Evolutionary conservation across 1,284 basidiomycete genomes (phyloP).

Genomic region (Irpex sp.): DNA sequence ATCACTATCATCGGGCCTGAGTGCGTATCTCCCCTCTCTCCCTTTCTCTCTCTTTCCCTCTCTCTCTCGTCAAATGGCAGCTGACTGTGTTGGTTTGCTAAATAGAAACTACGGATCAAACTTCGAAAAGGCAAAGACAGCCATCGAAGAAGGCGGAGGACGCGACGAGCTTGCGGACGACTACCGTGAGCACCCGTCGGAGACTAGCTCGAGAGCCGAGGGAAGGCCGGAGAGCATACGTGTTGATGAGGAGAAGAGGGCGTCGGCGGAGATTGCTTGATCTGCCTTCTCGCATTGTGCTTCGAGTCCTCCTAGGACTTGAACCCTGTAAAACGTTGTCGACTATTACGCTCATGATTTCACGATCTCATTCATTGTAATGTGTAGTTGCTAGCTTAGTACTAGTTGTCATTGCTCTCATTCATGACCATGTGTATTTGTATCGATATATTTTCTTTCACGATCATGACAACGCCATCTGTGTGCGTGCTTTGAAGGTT

Average conservation of each 20-base stretch:
- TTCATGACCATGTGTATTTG: too few relatives aligned
- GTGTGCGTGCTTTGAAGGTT: too few relatives aligned
- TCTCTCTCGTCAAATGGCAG: too few relatives aligned
- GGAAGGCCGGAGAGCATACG: slow-evolving; percentile 15
- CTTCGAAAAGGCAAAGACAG: slow-evolving; percentile 81
- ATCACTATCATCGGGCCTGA: slow-evolving; percentile 73
- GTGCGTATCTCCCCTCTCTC: slow-evolving; percentile 33
- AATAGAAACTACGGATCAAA: slow-evolving; percentile 72
- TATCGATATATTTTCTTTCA: too few relatives aligned
- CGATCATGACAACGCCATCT: too few relatives aligned
- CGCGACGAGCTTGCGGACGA: slow-evolving; percentile 20
- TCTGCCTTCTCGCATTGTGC: too few relatives aligned
- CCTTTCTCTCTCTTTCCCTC: not conserved
- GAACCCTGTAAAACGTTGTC: too few relatives aligned
- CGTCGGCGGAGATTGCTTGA: not conserved
- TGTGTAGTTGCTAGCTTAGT: too few relatives aligned
- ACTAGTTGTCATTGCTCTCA: too few relatives aligned
- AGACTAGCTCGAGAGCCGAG: slow-evolving; percentile 34
- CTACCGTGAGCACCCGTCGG: slow-evolving; percentile 25
- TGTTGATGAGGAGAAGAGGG: slow-evolving; percentile 12
- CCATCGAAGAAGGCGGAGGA: slow-evolving; percentile 68
- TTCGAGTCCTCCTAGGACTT: too few relatives aligned
- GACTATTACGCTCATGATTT: too few relatives aligned
- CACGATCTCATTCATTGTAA: too few relatives aligned
- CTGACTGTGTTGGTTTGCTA: not conserved